Evolutionary conservation across 2,329 filamentous ascomycete genomes (phyloP), one percentile per base, ranked within the genome.

Genomic region (Corinectria fuckeliana): DNA sequence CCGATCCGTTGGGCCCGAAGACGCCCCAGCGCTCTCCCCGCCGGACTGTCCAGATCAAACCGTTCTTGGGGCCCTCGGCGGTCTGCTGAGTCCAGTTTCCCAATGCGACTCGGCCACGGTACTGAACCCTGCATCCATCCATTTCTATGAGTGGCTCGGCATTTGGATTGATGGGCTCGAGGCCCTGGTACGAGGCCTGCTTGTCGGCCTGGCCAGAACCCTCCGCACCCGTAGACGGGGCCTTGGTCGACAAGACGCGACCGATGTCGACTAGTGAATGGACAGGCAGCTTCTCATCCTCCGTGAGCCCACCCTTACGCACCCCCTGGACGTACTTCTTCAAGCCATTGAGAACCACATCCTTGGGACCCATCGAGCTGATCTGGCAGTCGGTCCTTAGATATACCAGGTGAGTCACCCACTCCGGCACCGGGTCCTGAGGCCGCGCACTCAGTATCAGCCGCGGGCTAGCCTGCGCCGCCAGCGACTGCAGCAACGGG

Each of bases 1-100:
- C 95, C 1, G 92, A 97, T 11, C 91, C 95, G 69, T 99, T 98
- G 28, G 93, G 90, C 0, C 95, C 95, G 71, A 99, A 95, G 16
- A 98, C 85, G 3, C 91, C 94, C 91, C 93, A 97, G 62, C 93
- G 87, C 73, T 97, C 88, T 21, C 94, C 93, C 50, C 90, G 86
- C 36, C 88, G 86, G 21, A 98, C 88, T 0, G 85, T 91, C 92
- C 95, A 97, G 71, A 89, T 84, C 5, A 98, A 80, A 0, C 94
- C 94, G 1, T 84, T 74, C 16, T 76, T 65, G 45, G 79, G 68
- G 0, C 84, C 84, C 3, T 84, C 67, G 11, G 83, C 72, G 2
- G 71, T 75, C n/a, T 81, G 69, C 74, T 92, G 85, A 13, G 80
- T 79, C 93, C 93, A 97, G 72, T 91, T 89, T 3, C 94, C 93